Conservation (phyloP, 371 early-diverging fungal species). For the Nematocida displodere region DNA sequence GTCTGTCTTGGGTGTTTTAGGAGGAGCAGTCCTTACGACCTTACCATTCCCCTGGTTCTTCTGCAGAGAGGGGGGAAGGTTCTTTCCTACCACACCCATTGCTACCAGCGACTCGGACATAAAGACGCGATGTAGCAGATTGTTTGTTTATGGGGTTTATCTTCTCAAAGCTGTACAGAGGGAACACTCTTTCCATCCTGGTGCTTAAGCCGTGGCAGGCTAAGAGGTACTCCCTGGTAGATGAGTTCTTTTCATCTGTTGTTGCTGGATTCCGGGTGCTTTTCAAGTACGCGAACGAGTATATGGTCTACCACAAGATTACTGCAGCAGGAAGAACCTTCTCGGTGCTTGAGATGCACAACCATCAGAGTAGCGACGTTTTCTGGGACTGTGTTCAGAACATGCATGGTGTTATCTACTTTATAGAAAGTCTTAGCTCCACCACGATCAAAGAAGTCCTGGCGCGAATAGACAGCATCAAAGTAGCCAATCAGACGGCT, state of each 20-base stretch:
- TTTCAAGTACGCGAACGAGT: constrained; percentile 15
- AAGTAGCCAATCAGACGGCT: constrained; percentile 20
- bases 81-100: constrained; percentile 15
- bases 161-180: constrained; percentile 39
- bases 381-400: constrained; percentile 50
- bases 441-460: background rate
- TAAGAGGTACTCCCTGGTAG: background rate
- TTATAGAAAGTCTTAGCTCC: background rate
- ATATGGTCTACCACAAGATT: constrained; percentile 23
- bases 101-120: background rate
- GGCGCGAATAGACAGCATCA: constrained; percentile 1
- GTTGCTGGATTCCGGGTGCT: background rate
- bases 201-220: constrained; percentile 25
- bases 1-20: constrained; percentile 26
- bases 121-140: constrained; percentile 3
- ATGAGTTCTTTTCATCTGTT: constrained; percentile 18
- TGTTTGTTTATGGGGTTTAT: constrained; percentile 54
- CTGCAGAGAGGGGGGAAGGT: background rate
- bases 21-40: background rate
- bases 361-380: background rate
- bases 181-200: constrained; percentile 1
- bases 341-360: constrained; percentile 43
- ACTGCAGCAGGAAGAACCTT: background rate
- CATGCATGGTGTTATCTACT: constrained; percentile 34
- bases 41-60: background rate